phyloP scores from a whole-genome alignment of 352 stramenopile genomes.

The Pythium aristosporum region DNA sequence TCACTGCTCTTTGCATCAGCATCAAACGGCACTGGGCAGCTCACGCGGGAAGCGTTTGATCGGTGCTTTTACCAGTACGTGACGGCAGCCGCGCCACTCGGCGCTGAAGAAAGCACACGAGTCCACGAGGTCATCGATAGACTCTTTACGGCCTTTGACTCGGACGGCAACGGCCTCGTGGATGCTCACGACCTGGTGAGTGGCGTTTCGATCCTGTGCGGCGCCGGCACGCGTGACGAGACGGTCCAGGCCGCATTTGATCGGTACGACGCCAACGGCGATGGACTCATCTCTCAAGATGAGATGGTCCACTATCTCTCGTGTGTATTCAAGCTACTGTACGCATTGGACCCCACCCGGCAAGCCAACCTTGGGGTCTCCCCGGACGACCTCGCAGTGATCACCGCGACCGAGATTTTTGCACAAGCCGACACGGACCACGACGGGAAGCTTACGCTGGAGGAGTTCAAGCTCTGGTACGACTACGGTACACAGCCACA shows the following conservation, averaged over 20 bases:
- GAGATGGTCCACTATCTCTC: slow-evolving; percentile 88
- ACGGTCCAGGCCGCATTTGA: slow-evolving; percentile 82
- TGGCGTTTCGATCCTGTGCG: slow-evolving; percentile 70
- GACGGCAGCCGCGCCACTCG: slow-evolving; percentile 39
- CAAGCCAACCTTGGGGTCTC: slow-evolving; percentile 55
- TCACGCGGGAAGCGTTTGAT: slow-evolving; percentile 69
- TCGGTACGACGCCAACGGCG: slow-evolving; percentile 80
- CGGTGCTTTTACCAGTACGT: slow-evolving; percentile 76
- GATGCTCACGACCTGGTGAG: slow-evolving; percentile 77
- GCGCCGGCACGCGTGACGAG: slow-evolving; percentile 43
- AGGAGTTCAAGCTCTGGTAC: slow-evolving; percentile 88
- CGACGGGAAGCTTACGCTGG: slow-evolving; percentile 80
- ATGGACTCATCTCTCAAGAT: slow-evolving; percentile 80
- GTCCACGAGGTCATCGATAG: slow-evolving; percentile 74
- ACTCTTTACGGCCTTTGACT: slow-evolving; percentile 81
- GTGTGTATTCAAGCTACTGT: slow-evolving; percentile 82
- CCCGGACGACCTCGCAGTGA: slow-evolving; percentile 55
- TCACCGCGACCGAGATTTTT: slow-evolving; percentile 84
- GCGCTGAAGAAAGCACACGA: slow-evolving; percentile 43
- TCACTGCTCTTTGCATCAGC: slow-evolving; percentile 54
- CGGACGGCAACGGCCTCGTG: slow-evolving; percentile 65
- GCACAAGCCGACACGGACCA: slow-evolving; percentile 82
- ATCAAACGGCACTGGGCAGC: slow-evolving; percentile 45
- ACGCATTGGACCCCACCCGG: slow-evolving; percentile 63
- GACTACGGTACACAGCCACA: slow-evolving; percentile 22